These are phyloP conservation scores for Pterocarpus macrocarpus DNA, from an alignment of 306 rosid genomes.

Conservation along the genomic window DNA sequence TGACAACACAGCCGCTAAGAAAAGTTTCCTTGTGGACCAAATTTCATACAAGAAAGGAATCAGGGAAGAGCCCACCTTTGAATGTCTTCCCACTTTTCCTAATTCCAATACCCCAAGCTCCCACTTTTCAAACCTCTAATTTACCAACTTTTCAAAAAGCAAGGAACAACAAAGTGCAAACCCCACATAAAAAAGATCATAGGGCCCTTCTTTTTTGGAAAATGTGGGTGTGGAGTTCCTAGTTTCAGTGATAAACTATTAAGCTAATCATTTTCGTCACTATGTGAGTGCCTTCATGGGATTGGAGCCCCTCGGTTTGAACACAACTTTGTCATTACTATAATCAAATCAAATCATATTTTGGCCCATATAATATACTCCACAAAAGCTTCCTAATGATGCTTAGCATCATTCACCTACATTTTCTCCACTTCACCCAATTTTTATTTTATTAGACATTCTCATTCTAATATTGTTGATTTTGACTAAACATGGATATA, in stretches of 20 bases:
- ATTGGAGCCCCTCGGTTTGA: constrained; percentile 59
- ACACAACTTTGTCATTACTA: constrained; percentile 55
- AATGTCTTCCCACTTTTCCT: constrained; percentile 69
- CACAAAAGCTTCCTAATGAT: constrained; percentile 45
- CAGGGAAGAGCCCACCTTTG: constrained; percentile 65
- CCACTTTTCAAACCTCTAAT: constrained; percentile 74
- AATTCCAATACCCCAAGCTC: constrained; percentile 71
- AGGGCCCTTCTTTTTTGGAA: constrained; percentile 61
- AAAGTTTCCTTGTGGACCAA: constrained; percentile 55
- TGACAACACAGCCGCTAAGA: constrained; percentile 14
- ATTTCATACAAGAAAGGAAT: constrained; percentile 58
- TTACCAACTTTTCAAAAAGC: constrained; percentile 77
- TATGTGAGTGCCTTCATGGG: constrained; percentile 57
- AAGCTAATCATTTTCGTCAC: constrained; percentile 79
- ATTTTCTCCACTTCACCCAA: constrained; percentile 44
- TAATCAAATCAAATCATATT: constrained; percentile 10
- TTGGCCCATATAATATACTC: constrained; percentile 30
- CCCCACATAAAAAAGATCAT: constrained; percentile 45
- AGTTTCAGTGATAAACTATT: constrained; percentile 60
- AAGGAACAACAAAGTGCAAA: constrained; percentile 55
- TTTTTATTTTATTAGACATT: constrained; percentile 19
- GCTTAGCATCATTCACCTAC: constrained; percentile 45
- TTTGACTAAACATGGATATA: constrained; percentile 43
- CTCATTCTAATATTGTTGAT: constrained; percentile 2
- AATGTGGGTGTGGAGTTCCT: constrained; percentile 55